phyloP scores from a whole-genome alignment of 2,329 filamentous ascomycete species.

The Penicillium verrucosum region DNA sequence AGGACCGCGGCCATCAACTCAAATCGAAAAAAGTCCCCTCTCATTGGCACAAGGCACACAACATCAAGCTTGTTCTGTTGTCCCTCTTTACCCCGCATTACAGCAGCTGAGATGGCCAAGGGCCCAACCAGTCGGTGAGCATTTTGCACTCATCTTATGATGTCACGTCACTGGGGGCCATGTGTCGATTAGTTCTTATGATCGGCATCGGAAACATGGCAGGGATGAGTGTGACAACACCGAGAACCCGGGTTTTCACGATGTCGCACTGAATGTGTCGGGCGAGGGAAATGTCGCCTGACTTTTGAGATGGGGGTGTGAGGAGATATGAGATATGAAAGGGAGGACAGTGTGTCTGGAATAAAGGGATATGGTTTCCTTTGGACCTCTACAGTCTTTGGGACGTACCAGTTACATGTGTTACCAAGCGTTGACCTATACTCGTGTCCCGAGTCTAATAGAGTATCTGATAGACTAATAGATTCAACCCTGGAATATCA shows the following conservation, averaged over 20 bases:
- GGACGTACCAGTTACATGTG: too few species aligned
- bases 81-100: constrained; percentile 2
- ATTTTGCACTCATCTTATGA: constrained; percentile 2
- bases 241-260: neutral
- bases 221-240: neutral
- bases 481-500: neutral
- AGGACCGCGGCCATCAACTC: neutral
- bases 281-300: neutral
- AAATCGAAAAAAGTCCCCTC: neutral
- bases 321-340: neutral
- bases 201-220: constrained; percentile 8
- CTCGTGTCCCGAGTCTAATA: too few species aligned
- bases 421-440: too few species aligned
- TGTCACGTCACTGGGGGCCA: constrained; percentile 12
- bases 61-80: neutral
- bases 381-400: too few species aligned
- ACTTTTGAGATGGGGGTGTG: neutral
- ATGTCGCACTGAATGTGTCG: neutral
- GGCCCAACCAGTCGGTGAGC: constrained; percentile 12
- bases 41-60: neutral
- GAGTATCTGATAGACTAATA: too few species aligned
- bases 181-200: neutral
- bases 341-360: neutral
- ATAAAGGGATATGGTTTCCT: neutral
- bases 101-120: constrained; percentile 1